Evolutionary conservation across 352 stramenopile species (phyloP).

Genomic region (Albugo laibachii): DNA sequence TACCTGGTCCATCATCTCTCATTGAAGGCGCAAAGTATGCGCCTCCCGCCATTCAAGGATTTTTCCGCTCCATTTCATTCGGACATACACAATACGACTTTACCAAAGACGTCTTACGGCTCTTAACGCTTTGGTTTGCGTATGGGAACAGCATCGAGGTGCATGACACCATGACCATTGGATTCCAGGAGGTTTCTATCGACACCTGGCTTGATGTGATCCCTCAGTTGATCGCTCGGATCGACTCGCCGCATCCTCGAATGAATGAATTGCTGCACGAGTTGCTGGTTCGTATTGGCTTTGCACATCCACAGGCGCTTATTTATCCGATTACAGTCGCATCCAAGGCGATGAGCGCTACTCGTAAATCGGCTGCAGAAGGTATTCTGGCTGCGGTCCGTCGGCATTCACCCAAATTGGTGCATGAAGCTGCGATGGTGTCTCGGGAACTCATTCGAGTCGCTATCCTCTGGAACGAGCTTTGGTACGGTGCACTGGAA

Average conservation of each 20-base stretch:
- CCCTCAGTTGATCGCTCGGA: constrained; percentile 92
- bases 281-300: constrained; percentile 83
- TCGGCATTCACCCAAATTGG: constrained; percentile 87
- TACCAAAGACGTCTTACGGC: constrained; percentile 94
- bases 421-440: constrained; percentile 94
- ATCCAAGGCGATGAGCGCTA: constrained; percentile 86
- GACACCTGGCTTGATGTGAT: constrained; percentile 99
- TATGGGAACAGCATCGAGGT: constrained; percentile 88
- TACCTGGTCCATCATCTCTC: neutral
- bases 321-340: constrained; percentile 98
- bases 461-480: constrained; percentile 98
- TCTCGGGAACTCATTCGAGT: constrained; percentile 97
- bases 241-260: constrained; percentile 56
- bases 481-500: constrained; percentile 96
- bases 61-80: constrained; percentile 94
- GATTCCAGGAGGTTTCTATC: constrained; percentile 87
- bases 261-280: constrained; percentile 70
- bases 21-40: constrained; percentile 67
- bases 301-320: constrained; percentile 94
- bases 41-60: constrained; percentile 90
- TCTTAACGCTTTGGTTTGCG: constrained; percentile 97
- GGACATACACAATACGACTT: constrained; percentile 86
- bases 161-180: constrained; percentile 47
- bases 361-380: constrained; percentile 82
- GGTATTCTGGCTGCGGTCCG: constrained; percentile 90